These are phyloP conservation scores for Acidiella bohemica DNA, from an alignment of 495 filamentous ascomycete genomes.

Conservation along the genomic window DNA sequence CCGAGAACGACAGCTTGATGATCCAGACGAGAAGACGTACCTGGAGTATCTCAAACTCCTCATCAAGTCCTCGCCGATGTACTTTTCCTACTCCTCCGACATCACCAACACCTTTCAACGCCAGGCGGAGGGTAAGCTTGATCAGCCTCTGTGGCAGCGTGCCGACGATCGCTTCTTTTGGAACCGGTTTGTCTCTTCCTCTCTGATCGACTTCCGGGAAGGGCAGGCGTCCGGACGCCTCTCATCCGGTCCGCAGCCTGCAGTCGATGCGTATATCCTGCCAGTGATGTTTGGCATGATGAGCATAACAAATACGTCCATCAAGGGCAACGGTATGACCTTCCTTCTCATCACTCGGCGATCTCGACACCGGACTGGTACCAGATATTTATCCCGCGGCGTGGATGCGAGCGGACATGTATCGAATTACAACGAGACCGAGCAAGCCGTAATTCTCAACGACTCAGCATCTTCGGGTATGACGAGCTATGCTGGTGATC, in stretches of 20 bases:
- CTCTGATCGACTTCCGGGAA: constrained; percentile 73
- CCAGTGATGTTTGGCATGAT: constrained; percentile 92
- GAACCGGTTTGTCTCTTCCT: constrained; percentile 84
- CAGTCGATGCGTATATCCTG: constrained; percentile 82
- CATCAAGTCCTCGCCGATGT: constrained; percentile 77
- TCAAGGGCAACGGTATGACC: constrained; percentile 72
- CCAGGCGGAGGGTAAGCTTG: constrained; percentile 56
- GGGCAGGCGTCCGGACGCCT: constrained; percentile 27
- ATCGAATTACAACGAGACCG: constrained; percentile 96
- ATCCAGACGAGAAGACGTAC: constrained; percentile 86
- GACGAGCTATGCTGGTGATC: constrained; percentile 68
- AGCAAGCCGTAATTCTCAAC: constrained; percentile 79
- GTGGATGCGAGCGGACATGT: constrained; percentile 88
- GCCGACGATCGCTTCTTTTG: constrained; percentile 98
- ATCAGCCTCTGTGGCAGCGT: constrained; percentile 71
- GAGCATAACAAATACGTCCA: constrained; percentile 63
- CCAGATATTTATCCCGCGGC: constrained; percentile 85
- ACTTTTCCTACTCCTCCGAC: constrained; percentile 94
- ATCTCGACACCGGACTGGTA: constrained; percentile 75
- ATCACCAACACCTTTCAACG: constrained; percentile 91
- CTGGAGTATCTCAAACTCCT: constrained; percentile 62
- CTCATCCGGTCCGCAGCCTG: constrained; percentile 51
- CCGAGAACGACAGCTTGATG: constrained; percentile 79
- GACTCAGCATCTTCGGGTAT: constrained; percentile 53
- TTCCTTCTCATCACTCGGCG: constrained; percentile 77